Evolutionary conservation across 192 early-diverging fungal genomes (phyloP).

Genomic region (Rhizophlyctis rosea): DNA sequence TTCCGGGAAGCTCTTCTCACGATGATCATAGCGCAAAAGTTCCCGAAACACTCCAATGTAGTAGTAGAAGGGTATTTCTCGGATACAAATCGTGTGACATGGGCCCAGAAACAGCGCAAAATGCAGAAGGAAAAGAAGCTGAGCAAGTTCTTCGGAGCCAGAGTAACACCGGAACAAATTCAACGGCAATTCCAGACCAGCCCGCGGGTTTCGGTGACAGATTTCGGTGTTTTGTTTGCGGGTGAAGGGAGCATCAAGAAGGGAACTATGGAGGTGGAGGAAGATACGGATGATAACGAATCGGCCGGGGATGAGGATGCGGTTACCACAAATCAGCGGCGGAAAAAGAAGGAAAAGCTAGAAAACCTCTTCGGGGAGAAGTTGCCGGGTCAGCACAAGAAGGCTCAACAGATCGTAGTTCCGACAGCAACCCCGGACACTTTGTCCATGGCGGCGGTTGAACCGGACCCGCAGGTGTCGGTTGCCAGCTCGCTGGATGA

Average conservation of each 20-base stretch:
- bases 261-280: not conserved
- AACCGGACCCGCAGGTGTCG: not conserved
- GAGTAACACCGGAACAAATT: slow-evolving; percentile 54
- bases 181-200: slow-evolving; percentile 35
- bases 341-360: slow-evolving; percentile 42
- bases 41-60: slow-evolving; percentile 14
- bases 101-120: slow-evolving; percentile 53
- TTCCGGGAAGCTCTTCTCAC: slow-evolving; percentile 38
- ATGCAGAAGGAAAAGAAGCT: slow-evolving; percentile 65
- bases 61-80: slow-evolving; percentile 55
- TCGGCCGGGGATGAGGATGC: slow-evolving; percentile 18
- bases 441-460: not conserved
- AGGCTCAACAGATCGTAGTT: slow-evolving; percentile 20
- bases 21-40: slow-evolving; percentile 20
- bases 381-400: slow-evolving; percentile 28
- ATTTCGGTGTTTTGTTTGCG: too few relatives aligned
- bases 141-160: slow-evolving; percentile 66
- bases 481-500: slow-evolving; percentile 4
- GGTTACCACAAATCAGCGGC: slow-evolving; percentile 6
- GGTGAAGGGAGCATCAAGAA: not conserved
- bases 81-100: slow-evolving; percentile 41
- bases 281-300: slow-evolving; percentile 5
- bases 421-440: not conserved
- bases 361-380: slow-evolving; percentile 27
- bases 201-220: slow-evolving; percentile 2